Base-by-base conservation (phyloP, 768 basidiomycete genomes). In the Pulveroboletus sp. region DNA sequence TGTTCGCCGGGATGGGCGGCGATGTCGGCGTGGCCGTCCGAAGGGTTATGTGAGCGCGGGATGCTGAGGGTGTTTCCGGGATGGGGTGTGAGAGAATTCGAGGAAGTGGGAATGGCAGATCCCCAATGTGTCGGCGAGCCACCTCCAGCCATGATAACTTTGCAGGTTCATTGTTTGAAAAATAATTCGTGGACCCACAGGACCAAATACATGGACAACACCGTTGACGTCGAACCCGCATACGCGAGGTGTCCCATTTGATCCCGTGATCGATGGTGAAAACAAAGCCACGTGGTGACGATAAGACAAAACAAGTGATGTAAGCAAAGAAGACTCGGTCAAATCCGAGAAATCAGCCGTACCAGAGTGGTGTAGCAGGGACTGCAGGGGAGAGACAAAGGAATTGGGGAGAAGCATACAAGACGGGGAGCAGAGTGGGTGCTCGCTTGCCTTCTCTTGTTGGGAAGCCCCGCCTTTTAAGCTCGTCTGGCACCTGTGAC, bases 111-210 rank as follows among this genome's bases (percentile, higher is more conserved):
- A 44, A 46, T 32, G 21, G 47, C 57, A 45, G 55, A 41, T 32
- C 42, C 48, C 60, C 56, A 51, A 26, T 49, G 53, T 4, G 56
- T 27, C 30, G 51, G 51, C 14, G 59, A 51, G 41, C 58, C 62
- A 49, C 63, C 52, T 31, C 63, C 52, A 35, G 53, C n/a, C 63
- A 68, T 68, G 53, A 43, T 28, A 17, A 39, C 63, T 61, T 53
- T 38, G 55, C 49, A 43, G 57, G 56, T 55, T 56, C 53, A 68
- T 62, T 47, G 61, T 66, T 47, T 45, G 38, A 39, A 63, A 66
- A 68, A 62, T 59, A 60, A 46, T 31, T 47, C 8, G 48, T 54
- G 67, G 67, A 68, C 67, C 67, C 67, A 68, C 67, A 68, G 36
- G 39, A 39, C 66, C 67, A 68, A 68, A 68, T 57, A 68, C 18